Base-by-base conservation (phyloP, 2,329 filamentous ascomycete species). In the Aspergillus sp. region DNA sequence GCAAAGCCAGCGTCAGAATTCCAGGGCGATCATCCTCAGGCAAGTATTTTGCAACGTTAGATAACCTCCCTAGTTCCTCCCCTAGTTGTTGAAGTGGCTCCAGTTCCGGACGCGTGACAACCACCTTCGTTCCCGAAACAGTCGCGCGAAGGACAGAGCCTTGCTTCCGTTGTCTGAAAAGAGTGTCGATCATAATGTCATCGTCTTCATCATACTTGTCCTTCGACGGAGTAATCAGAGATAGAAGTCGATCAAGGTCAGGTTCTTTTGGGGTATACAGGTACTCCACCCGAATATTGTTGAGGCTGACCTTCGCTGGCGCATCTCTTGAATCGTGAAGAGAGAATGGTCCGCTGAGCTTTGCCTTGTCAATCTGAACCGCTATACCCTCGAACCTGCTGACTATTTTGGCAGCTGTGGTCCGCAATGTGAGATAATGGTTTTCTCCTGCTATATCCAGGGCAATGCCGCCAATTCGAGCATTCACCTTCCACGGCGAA, bases 21-120 rank as follows among this genome's bases (percentile, higher is more conserved):
- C 95, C 95, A 2, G 95, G 95, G 2, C 93, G 85, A 66, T 99
- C 93, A 73, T 99, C 95, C 65, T 99, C 93, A 0, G 95, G 93
- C 2, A 99, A 81, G 71, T 98, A 98, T 70, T 97, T 98, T 6
- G 93, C 85, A 24, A 99, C 91, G 0, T 87, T 93, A 0, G 92
- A 90, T 5, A 99, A 80, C 63, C 89, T 91, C 5, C 88, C 83
- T 48, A 98, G 72, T 67, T 99, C 95, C 62, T 90, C 87, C 0
- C 84, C 88, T 8, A 99, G 81, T 11, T 83, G 82, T 7, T 88
- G 84, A 13, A 99, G 79, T 42, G 85, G 83, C 9, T 84, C 79
- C 15, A 96, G 76, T 62, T 89, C 85, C 11, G 84, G 78, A 59
- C 87, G 85, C 7, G 81, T 80, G 15, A 95, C 76, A 4, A 82